These are phyloP conservation scores for Orbilia quercus DNA, from an alignment of 2,329 filamentous ascomycete species.

Conservation along the genomic window DNA sequence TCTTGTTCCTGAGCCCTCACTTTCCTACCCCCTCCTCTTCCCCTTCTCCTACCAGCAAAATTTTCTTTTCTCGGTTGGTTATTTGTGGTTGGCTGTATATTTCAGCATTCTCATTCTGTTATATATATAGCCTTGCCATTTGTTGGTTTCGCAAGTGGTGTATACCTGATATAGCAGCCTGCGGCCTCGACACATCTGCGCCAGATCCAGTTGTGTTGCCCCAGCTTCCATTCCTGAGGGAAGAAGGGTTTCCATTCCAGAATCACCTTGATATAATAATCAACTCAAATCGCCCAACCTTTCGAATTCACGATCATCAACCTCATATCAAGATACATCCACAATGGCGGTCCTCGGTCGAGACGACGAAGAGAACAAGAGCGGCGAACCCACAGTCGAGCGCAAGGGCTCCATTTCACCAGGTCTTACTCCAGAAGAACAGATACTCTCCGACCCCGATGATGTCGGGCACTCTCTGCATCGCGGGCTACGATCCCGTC, in stretches of 20 bases:
- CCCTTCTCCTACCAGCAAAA: slow-evolving; percentile 1
- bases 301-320: not conserved
- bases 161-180: no score
- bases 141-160: slow-evolving; percentile 19
- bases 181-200: not conserved
- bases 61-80: not conserved
- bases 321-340: slow-evolving; percentile 3
- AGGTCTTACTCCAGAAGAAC: slow-evolving; percentile 32
- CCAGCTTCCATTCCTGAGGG: slow-evolving; percentile 25
- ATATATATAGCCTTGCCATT: slow-evolving; percentile 11
- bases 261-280: slow-evolving; percentile 6
- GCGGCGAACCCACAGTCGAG: slow-evolving; percentile 37
- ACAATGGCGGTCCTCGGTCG: slow-evolving; percentile 45
- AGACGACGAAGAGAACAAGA: slow-evolving; percentile 52
- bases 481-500: slow-evolving; percentile 68
- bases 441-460: slow-evolving; percentile 46
- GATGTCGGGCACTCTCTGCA: slow-evolving; percentile 62
- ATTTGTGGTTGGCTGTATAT: not conserved
- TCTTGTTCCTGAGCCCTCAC: slow-evolving; percentile 13
- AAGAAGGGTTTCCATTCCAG: slow-evolving; percentile 13
- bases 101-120: slow-evolving; percentile 3
- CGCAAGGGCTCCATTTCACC: slow-evolving; percentile 35
- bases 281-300: not conserved
- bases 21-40: slow-evolving; percentile 18
- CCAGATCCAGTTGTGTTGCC: slow-evolving; percentile 31